phyloP scores from a whole-genome alignment of 148 eudicot species.

The Persicaria tinctoria region DNA sequence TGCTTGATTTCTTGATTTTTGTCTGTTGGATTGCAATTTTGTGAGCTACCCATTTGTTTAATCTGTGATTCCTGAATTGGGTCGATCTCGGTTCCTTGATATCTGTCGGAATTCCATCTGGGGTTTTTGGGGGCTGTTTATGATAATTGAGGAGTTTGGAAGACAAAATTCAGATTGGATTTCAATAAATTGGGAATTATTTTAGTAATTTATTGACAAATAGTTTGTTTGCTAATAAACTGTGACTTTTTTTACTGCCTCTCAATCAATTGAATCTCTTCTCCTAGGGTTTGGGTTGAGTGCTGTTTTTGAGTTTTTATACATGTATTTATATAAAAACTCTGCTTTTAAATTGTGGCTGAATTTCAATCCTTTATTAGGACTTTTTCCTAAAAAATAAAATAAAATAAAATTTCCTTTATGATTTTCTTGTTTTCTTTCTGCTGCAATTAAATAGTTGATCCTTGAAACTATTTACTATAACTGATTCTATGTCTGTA shows the following conservation, averaged over 20 bases:
- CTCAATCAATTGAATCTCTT: not conserved
- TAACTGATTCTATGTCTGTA: not conserved
- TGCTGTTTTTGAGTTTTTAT: not conserved
- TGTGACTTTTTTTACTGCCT: not conserved
- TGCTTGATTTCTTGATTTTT: not conserved
- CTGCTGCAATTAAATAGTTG: not conserved
- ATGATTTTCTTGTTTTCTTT: not conserved
- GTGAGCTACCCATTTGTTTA: constrained; percentile 19
- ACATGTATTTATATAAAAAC: not conserved
- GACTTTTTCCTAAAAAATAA: too few species aligned
- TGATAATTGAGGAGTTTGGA: not conserved
- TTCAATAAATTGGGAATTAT: constrained; percentile 13
- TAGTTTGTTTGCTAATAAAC: not conserved
- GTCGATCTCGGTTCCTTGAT: constrained; percentile 15
- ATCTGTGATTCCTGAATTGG: constrained; percentile 16
- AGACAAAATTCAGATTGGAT: not conserved
- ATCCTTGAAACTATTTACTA: not conserved
- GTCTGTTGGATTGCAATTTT: constrained; percentile 2
- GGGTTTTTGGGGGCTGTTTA: not conserved
- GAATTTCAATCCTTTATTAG: too few species aligned
- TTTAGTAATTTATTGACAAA: not conserved
- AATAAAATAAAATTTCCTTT: too few species aligned
- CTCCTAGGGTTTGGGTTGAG: not conserved
- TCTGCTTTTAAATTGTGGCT: not conserved
- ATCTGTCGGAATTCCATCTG: not conserved